A percentile compares a stretch with the other conserved stretches of the same genome.
Evolutionary conservation across 148 eudicot species (phyloP).

Genomic region (Amaranthus hypochondriacus): DNA sequence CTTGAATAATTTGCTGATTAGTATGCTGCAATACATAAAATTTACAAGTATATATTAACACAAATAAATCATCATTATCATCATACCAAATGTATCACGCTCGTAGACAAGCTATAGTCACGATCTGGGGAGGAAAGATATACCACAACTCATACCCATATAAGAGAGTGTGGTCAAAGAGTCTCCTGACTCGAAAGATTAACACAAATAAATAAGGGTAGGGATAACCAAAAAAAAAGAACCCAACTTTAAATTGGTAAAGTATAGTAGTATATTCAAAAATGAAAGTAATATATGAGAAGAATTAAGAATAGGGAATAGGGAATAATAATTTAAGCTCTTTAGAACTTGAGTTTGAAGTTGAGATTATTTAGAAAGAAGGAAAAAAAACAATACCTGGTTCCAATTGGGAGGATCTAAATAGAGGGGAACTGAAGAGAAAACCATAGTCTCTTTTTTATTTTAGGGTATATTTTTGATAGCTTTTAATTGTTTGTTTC

Average conservation of each 20-base stretch:
- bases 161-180: too few species aligned
- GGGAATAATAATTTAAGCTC: constrained; percentile 17
- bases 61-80: background rate
- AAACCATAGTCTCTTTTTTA: constrained; percentile 44
- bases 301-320: constrained; percentile 32
- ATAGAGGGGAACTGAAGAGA: constrained; percentile 59
- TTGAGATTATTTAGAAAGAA: background rate
- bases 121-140: too few species aligned
- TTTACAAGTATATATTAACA: constrained; percentile 8
- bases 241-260: background rate
- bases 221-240: constrained; percentile 1
- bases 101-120: too few species aligned
- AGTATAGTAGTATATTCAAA: constrained; percentile 64
- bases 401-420: constrained; percentile 77
- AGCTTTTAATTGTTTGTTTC: constrained; percentile 10
- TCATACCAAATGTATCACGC: too few species aligned
- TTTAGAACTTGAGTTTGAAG: constrained; percentile 25
- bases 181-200: too few species aligned
- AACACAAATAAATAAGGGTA: background rate
- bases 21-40: constrained; percentile 31
- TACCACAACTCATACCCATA: too few species aligned
- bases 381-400: constrained; percentile 34
- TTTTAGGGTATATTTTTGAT: constrained; percentile 17
- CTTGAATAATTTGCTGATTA: constrained; percentile 23
- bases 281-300: constrained; percentile 14